Conservation (phyloP, 1,284 basidiomycete genomes). For the Rhodotorula sp. region DNA sequence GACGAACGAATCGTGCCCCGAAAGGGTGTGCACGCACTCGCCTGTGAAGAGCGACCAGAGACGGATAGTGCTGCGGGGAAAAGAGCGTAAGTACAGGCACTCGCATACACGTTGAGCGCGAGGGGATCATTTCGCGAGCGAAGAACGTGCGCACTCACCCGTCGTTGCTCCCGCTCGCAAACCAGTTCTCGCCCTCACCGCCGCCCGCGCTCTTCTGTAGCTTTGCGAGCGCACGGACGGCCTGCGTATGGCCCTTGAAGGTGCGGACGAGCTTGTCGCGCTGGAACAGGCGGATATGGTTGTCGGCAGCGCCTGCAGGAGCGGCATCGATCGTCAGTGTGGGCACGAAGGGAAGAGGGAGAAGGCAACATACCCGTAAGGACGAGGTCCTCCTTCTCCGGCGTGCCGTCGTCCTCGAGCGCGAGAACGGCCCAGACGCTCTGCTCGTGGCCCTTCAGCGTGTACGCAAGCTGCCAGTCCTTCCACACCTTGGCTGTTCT, state of each 20-base stretch:
- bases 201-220: slow-evolving; percentile 58
- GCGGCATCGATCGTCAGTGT: neutral
- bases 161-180: slow-evolving; percentile 95
- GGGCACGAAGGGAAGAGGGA: neutral
- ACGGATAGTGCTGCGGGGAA: slow-evolving; percentile 70
- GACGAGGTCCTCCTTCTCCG: slow-evolving; percentile 59
- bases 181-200: slow-evolving; percentile 59
- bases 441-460: slow-evolving; percentile 81
- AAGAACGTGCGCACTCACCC: slow-evolving; percentile 59
- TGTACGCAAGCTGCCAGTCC: slow-evolving; percentile 66
- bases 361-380: slow-evolving; percentile 68
- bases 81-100: neutral
- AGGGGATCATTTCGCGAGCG: neutral
- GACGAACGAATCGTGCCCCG: slow-evolving; percentile 95
- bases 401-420: slow-evolving; percentile 60
- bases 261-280: slow-evolving; percentile 65
- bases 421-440: slow-evolving; percentile 93
- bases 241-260: slow-evolving; percentile 84
- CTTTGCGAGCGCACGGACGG: slow-evolving; percentile 79
- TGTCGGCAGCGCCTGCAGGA: slow-evolving; percentile 83
- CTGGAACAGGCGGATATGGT: slow-evolving; percentile 85
- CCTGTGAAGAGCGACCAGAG: slow-evolving; percentile 80
- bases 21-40: slow-evolving; percentile 72
- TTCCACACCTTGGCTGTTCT: slow-evolving; percentile 95
- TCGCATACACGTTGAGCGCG: neutral